Evolutionary conservation across 169 alveolate species (phyloP).

Genomic region (Eimeria acervulina): DNA sequence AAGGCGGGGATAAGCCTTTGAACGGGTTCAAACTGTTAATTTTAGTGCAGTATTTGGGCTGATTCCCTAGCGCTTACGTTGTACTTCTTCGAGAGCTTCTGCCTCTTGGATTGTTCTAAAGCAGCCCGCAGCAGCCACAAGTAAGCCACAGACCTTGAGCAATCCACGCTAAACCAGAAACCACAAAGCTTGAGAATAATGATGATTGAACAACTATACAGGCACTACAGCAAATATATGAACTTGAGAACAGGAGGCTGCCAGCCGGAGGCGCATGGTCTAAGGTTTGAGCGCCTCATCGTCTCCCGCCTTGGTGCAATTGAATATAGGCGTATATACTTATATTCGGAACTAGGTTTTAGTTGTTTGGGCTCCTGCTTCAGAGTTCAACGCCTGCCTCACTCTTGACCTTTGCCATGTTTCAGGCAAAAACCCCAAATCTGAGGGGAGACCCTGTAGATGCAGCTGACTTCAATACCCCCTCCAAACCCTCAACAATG

Average conservation of each 20-base stretch:
- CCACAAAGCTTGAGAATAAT: background rate
- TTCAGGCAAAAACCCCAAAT: background rate
- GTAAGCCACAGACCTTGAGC: background rate
- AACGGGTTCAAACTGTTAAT: background rate
- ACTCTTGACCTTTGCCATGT: conserved; percentile 73
- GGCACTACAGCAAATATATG: background rate
- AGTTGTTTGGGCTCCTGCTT: background rate
- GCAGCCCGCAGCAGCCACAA: background rate
- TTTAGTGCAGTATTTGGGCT: background rate
- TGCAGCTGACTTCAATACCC: background rate
- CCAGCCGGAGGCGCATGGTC: background rate
- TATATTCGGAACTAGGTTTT: background rate
- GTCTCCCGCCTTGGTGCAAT: background rate
- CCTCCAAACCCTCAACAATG: background rate
- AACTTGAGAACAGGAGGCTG: background rate
- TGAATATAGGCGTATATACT: background rate
- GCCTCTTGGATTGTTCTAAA: conserved; percentile 78
- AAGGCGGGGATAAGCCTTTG: background rate
- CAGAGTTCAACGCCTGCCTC: background rate
- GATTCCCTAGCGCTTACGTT: conserved; percentile 37
- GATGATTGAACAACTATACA: background rate
- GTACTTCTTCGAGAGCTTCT: conserved; percentile 77
- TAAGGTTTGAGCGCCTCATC: background rate
- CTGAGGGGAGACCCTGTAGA: conserved; percentile 35
- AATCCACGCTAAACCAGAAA: background rate